phyloP scores from a whole-genome alignment of 495 filamentous ascomycete genomes.

The Pseudoneurospora amorphoporcata region DNA sequence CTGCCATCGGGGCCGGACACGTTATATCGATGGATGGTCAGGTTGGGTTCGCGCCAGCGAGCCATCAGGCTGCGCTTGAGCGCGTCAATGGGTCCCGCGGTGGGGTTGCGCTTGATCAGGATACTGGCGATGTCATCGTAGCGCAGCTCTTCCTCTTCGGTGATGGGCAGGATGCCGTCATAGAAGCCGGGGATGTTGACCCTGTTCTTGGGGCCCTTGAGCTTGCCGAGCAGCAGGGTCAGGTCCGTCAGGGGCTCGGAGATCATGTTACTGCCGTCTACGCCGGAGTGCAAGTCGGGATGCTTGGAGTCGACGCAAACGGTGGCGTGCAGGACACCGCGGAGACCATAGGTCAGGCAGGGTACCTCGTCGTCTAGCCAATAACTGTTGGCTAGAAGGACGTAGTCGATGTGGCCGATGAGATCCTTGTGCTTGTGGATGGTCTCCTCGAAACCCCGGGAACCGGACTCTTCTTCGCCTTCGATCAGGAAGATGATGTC shows the following conservation, averaged over 20 bases:
- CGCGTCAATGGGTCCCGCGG: constrained; percentile 52
- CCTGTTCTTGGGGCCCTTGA: constrained; percentile 59
- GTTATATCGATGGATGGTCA: constrained; percentile 88
- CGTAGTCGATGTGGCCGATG: constrained; percentile 87
- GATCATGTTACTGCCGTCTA: constrained; percentile 80
- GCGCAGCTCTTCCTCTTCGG: constrained; percentile 62
- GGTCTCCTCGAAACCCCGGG: constrained; percentile 73
- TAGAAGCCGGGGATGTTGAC: constrained; percentile 70
- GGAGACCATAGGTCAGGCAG: constrained; percentile 86
- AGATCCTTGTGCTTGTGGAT: constrained; percentile 67
- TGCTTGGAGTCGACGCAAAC: constrained; percentile 73
- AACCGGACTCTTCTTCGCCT: constrained; percentile 93
- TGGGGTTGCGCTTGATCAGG: constrained; percentile 57
- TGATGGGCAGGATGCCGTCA: constrained; percentile 67
- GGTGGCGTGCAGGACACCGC: constrained; percentile 92
- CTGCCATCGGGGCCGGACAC: constrained; percentile 80
- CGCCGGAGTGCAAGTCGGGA: constrained; percentile 88
- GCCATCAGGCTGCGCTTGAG: constrained; percentile 76
- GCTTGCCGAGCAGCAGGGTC: constrained; percentile 63
- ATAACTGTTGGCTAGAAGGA: constrained; percentile 91
- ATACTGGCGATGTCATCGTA: constrained; percentile 76
- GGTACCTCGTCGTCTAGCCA: constrained; percentile 95
- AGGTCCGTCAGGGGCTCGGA: constrained; percentile 89
- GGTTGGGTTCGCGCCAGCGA: constrained; percentile 88
- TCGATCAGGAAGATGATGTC: constrained; percentile 92